These are phyloP conservation scores for Collybia nuda DNA, from an alignment of 768 basidiomycete genomes.

Conservation along the genomic window DNA sequence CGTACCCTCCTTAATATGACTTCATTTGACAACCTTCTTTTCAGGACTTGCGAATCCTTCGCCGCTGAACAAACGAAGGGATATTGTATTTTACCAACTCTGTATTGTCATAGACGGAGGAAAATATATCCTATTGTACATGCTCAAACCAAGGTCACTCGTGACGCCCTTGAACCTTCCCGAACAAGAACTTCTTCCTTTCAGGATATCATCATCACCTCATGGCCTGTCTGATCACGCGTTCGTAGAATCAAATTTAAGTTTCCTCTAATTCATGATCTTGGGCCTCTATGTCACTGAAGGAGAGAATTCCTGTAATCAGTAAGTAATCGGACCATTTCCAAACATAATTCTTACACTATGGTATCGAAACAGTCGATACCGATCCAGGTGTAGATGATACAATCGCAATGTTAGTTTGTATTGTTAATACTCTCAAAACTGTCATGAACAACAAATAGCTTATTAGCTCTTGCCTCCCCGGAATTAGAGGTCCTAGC, in stretches of 20 bases:
- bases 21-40: background rate
- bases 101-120: no score
- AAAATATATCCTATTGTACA: no score
- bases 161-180: no score
- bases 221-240: background rate
- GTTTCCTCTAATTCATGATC: no score
- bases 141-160: no score
- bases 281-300: background rate
- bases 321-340: constrained; percentile 42
- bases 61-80: no score
- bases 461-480: constrained; percentile 75
- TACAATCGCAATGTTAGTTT: constrained; percentile 66
- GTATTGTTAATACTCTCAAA: no score
- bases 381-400: constrained; percentile 90
- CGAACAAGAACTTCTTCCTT: no score
- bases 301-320: constrained; percentile 53
- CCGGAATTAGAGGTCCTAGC: constrained; percentile 83
- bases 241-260: no score
- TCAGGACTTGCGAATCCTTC: no score
- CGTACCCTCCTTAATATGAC: background rate
- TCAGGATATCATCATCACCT: background rate
- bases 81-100: no score
- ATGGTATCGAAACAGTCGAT: constrained; percentile 53
- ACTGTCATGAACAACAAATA: constrained; percentile 26
- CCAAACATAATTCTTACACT: background rate